Evolutionary conservation across 306 rosid genomes (phyloP), one percentile per base, ranked within the genome.

Genomic region (Amphicarpaea edgeworthii): DNA sequence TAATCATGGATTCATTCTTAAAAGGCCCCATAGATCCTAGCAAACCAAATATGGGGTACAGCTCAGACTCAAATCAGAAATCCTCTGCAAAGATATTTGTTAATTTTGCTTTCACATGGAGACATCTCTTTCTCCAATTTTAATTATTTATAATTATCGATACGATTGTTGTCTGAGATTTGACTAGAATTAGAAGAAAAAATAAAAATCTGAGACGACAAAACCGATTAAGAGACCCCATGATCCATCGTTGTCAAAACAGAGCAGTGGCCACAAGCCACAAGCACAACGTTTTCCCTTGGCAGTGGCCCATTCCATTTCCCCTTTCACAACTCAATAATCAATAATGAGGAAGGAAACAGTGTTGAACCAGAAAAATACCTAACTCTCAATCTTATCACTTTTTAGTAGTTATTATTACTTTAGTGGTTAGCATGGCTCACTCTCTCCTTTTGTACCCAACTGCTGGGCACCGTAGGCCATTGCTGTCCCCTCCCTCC

Each of bases 391-490:
- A 64, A 74, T 88, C 96, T 78, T 76, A 85, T 87, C 88, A 63
- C 86, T 70, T 82, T 81, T 83, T 76, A 87, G 83, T 87, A 82
- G 87, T 90, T 87, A 82, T 93, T 86, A 82, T 75, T 30, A 54
- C 91, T 87, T 88, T 84, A 87, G 96, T 88, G 87, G 97, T 88
- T 86, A 88, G 84, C 82, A 77, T 83, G 86, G 84, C 38, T 54
- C 86, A 8, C 78, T 73, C 83, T 21, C 73, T 28, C 14, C 77
- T 60, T 79, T 72, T 70, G 69, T 53, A 78, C 85, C 90, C 85
- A 84, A 78, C 82, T 75, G 76, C 85, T 77, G 76, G 72, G 50
- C 73, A 68, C 51, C 77, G 87, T 87, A 88, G 97, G 86, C 82
- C 98, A 90, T 50, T 47, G 14, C 45, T 86, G 83, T 77, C 73